Conservation (phyloP, 2,329 filamentous ascomycete genomes). For the Chaetomiaceae sp. region DNA sequence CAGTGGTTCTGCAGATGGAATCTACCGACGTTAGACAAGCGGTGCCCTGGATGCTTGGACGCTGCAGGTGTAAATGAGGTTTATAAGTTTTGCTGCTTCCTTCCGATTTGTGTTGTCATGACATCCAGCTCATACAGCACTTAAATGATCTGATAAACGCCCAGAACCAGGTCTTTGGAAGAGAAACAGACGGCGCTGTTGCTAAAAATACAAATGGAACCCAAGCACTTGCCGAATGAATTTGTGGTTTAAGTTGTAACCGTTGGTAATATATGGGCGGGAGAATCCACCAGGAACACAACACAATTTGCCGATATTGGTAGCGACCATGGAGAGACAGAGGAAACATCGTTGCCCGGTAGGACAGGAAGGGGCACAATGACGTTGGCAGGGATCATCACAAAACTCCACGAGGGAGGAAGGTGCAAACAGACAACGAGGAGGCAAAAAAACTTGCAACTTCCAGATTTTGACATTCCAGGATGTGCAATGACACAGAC, state of each 20-base stretch:
- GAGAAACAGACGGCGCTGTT: neutral
- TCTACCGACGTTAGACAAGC: neutral
- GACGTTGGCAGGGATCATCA: slow-evolving; percentile 5
- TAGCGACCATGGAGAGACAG: neutral
- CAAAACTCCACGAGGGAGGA: slow-evolving; percentile 5
- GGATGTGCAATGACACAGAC: neutral
- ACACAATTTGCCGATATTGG: slow-evolving; percentile 13
- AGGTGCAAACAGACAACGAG: slow-evolving; percentile 1
- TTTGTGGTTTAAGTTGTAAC: too few species aligned
- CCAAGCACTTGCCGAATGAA: slow-evolving; percentile 6
- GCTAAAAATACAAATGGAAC: too few species aligned
- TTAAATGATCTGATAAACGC: too few species aligned
- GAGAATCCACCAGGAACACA: slow-evolving; percentile 10
- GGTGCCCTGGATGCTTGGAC: neutral
- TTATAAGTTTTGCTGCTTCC: neutral
- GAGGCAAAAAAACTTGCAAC: neutral
- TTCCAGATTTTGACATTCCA: too few species aligned
- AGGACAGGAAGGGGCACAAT: slow-evolving; percentile 6
- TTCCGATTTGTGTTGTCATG: neutral
- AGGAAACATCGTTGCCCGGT: too few species aligned
- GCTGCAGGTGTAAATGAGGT: neutral
- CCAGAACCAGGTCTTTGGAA: slow-evolving; percentile 13
- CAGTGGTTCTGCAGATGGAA: neutral
- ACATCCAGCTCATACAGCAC: too few species aligned
- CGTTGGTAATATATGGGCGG: slow-evolving; percentile 8